Base-by-base conservation (phyloP, 257 asterid species). In the Dorcoceras hygrometricum region DNA sequence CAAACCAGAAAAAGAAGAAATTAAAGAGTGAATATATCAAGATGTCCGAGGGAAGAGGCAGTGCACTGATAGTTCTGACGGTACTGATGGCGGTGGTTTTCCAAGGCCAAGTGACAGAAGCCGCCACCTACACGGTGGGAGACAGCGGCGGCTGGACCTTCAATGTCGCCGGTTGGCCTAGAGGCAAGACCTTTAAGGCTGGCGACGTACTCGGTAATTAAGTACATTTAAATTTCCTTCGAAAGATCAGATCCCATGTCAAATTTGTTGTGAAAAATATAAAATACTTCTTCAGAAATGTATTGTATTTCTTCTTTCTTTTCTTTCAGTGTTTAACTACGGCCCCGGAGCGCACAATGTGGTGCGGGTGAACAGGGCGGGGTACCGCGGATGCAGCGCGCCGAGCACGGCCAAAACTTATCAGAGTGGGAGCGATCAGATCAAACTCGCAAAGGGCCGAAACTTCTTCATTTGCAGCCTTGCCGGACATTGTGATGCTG, bases 381-480 rank as follows among this genome's bases (percentile, higher is more conserved):
- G 87, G 0, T 81, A 77, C 70, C 19, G 34, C 1, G 39, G 83
- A 0, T 79, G 90, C 78, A 57, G n/a, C 46, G 28, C 72, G 7
- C 63, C 77, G 0, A 3, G 72, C 1, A 66, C 73, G 8, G 71
- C 79, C 50, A 71, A 28, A 31, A 51, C 59, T 2, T 70, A 59
- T 55, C 69, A 1, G 23, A 77, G 64, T 4, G 96, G 96, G 19
- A 76, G 64, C 0, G 95, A 89, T 64, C 74, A 62, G 75, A 74
- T 89, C 1, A 84, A 65, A 68, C 77, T 89, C 0, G 76, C 2
- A 0, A 89, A 71, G 76, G 96, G 96, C 6, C 66, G 9, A 25
- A 81, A 76, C 73, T 89, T 8, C 83, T 86, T 89, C 88, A 84
- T 89, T 63, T 89, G 96, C 85, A 78, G 6, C 43, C 6, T 57